A percentile compares a stretch with the other conserved stretches of the same genome.
These are phyloP conservation scores for Candida peoriensis DNA, from an alignment of 805 yeast genomes.

Conservation along the genomic window DNA sequence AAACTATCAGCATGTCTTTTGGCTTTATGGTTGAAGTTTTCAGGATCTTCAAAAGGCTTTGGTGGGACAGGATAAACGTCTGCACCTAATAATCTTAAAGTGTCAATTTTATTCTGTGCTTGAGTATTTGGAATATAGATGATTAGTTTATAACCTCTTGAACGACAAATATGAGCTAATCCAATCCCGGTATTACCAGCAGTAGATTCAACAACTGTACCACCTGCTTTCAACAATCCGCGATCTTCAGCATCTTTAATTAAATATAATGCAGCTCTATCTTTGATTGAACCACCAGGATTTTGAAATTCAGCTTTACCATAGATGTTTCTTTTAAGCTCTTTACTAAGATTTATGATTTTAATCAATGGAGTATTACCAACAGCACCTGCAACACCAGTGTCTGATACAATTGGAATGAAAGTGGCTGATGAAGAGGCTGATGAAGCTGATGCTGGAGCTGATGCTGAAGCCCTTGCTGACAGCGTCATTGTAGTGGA, in stretches of 20 bases:
- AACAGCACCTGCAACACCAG: conserved; percentile 76
- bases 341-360: conserved; percentile 49
- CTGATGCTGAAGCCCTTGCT: conserved; percentile 12
- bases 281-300: conserved; percentile 92
- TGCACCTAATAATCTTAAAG: conserved; percentile 72
- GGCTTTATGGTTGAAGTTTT: conserved; percentile 85
- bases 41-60: conserved; percentile 74
- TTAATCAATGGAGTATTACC: conserved; percentile 89
- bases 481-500: conserved; percentile 3
- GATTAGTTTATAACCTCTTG: conserved; percentile 78
- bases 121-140: conserved; percentile 92
- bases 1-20: conserved; percentile 72
- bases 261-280: conserved; percentile 78
- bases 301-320: conserved; percentile 92
- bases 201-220: conserved; percentile 88
- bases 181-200: conserved; percentile 98
- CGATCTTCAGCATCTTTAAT: conserved; percentile 72
- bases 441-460: too few relatives aligned
- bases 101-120: conserved; percentile 72
- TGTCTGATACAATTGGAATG: conserved; percentile 55
- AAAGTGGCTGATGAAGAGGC: too few relatives aligned
- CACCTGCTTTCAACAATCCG: conserved; percentile 66
- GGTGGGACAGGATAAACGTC: conserved; percentile 89
- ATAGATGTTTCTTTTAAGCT: conserved; percentile 66
- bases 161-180: conserved; percentile 72